Percentiles rank a stretch among this genome's conserved stretches.
Evolutionary conservation across 2,329 filamentous ascomycete species (phyloP).

Genomic region (Fusarium globosum): DNA sequence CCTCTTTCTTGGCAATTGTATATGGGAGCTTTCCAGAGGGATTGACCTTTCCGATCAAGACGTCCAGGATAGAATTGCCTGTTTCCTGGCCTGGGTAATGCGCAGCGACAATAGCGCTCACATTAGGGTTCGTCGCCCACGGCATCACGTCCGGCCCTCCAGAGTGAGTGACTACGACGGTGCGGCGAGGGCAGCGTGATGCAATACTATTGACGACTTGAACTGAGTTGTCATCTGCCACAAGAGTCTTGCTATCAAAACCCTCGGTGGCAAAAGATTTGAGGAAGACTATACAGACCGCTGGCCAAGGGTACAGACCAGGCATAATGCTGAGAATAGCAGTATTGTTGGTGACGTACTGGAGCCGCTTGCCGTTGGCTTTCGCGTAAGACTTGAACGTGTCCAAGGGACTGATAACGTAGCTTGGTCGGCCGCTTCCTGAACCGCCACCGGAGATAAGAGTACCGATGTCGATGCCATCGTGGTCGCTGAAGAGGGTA

Average conservation of each 20-base stretch:
- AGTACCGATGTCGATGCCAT: neutral
- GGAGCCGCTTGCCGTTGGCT: neutral
- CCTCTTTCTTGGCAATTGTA: neutral
- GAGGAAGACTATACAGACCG: neutral
- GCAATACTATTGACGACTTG: neutral
- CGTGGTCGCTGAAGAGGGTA: neutral
- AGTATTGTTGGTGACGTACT: constrained; percentile 1
- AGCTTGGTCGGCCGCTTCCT: neutral
- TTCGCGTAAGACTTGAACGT: neutral
- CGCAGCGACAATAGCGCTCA: constrained; percentile 63
- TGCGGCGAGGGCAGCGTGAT: neutral
- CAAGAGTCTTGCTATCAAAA: neutral
- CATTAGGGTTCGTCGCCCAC: neutral
- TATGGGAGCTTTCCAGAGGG: constrained; percentile 2
- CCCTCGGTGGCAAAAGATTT: neutral
- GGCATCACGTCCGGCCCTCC: neutral
- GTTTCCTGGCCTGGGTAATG: constrained; percentile 70
- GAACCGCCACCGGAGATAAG: neutral
- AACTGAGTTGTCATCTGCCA: neutral
- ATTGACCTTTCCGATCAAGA: neutral
- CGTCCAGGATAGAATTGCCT: neutral
- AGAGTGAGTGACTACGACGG: neutral
- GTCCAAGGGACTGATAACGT: neutral
- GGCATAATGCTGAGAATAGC: neutral
- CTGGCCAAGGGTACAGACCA: neutral